Evolutionary conservation across 805 yeast genomes (phyloP).

Genomic region (Ascoidea tarda): DNA sequence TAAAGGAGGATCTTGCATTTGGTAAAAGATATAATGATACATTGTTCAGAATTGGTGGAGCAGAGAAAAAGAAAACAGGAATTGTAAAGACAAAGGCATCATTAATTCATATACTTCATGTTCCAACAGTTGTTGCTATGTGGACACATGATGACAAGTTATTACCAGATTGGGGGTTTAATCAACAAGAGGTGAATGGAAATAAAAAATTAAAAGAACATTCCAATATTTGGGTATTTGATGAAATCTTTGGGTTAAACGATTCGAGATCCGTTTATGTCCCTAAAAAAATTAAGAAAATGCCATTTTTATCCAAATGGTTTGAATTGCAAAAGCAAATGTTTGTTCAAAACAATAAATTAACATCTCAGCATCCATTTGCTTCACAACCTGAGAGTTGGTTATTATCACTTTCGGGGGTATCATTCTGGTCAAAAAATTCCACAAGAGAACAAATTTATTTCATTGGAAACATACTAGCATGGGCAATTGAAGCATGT

Average conservation of each 20-base stretch:
- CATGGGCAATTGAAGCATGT: slow-evolving; percentile 75
- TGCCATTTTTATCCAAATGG: slow-evolving; percentile 81
- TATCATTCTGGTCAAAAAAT: slow-evolving; percentile 78
- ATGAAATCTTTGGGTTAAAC: slow-evolving; percentile 46
- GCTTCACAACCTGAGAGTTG: slow-evolving; percentile 85
- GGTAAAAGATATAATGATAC: slow-evolving; percentile 54
- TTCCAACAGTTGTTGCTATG: slow-evolving; percentile 80
- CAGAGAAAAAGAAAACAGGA: slow-evolving; percentile 34
- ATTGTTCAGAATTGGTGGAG: slow-evolving; percentile 57
- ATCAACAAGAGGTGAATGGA: slow-evolving; percentile 91
- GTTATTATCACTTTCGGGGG: slow-evolving; percentile 86
- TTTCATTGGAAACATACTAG: slow-evolving; percentile 80
- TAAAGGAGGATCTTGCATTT: slow-evolving; percentile 42
- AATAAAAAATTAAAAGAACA: slow-evolving; percentile 63
- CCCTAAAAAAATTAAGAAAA: slow-evolving; percentile 44
- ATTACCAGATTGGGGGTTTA: slow-evolving; percentile 91
- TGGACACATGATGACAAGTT: slow-evolving; percentile 80
- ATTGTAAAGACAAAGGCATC: slow-evolving; percentile 58
- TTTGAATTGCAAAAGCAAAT: slow-evolving; percentile 74
- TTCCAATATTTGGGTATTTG: slow-evolving; percentile 66
- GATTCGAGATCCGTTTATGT: slow-evolving; percentile 50
- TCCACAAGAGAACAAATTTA: slow-evolving; percentile 61
- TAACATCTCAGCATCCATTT: slow-evolving; percentile 85
- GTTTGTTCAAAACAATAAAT: slow-evolving; percentile 86
- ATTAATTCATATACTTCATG: slow-evolving; percentile 59